A percentile compares a stretch with the other conserved stretches of the same genome.
Conservation (phyloP, 139 green algal genomes). For the Mychonastes homosphaera region DNA sequence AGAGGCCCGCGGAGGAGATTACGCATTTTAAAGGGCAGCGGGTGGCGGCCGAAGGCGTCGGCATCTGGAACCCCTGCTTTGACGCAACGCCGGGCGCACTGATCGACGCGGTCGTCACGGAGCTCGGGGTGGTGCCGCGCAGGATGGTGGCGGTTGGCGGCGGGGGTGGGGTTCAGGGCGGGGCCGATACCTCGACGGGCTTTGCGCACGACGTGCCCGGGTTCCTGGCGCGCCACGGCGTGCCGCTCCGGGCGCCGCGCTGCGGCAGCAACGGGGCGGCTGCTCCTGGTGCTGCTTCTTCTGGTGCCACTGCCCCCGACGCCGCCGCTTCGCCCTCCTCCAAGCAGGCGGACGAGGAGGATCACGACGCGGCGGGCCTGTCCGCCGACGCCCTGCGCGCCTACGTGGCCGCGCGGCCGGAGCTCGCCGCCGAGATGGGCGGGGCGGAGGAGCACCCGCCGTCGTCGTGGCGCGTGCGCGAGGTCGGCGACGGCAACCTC, state of each 20-base stretch:
- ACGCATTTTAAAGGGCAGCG: conserved; percentile 60
- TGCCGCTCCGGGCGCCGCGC: too few species aligned
- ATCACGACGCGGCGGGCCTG: conserved; percentile 15
- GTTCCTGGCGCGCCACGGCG: too few species aligned
- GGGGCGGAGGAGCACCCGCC: conserved; percentile 11
- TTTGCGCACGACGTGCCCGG: too few species aligned
- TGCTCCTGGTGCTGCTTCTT: too few species aligned
- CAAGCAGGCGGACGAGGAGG: conserved; percentile 27
- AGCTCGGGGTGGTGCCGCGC: conserved; percentile 63
- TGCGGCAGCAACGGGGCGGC: too few species aligned
- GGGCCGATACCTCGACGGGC: too few species aligned
- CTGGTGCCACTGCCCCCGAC: too few species aligned
- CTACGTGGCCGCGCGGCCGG: conserved; percentile 42
- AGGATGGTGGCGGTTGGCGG: too few species aligned
- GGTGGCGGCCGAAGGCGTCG: conserved; percentile 64
- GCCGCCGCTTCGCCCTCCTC: too few species aligned
- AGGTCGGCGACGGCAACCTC: conserved; percentile 97
- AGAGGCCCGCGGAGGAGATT: conserved; percentile 63
- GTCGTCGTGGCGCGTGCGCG: conserved; percentile 30
- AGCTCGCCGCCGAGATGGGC: conserved; percentile 40
- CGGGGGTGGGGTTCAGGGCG: too few species aligned
- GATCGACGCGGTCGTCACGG: conserved; percentile 92
- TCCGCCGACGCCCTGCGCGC: conserved; percentile 34
- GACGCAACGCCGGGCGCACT: conserved; percentile 79
- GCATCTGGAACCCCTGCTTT: conserved; percentile 91